These are phyloP conservation scores for Circinella umbellata DNA, from an alignment of 371 early-diverging fungal species.

Conservation along the genomic window DNA sequence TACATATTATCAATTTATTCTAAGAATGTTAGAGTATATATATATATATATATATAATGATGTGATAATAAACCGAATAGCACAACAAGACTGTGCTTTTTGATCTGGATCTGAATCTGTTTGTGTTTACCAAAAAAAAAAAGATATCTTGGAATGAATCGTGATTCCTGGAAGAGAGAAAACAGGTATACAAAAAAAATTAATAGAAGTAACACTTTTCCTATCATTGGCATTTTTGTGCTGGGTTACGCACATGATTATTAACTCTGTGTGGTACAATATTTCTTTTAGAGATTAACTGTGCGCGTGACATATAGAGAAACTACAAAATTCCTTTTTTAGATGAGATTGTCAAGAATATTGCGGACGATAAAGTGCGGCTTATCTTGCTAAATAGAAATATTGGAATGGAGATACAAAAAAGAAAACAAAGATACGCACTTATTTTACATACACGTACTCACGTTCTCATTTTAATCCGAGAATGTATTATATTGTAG, in stretches of 20 bases:
- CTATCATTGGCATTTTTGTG: too few relatives aligned
- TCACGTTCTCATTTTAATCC: neutral
- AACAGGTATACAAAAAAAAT: neutral
- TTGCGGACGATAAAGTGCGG: neutral
- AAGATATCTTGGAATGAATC: neutral
- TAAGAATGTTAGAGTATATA: too few relatives aligned
- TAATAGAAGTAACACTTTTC: neutral
- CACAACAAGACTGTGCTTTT: neutral
- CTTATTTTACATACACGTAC: too few relatives aligned
- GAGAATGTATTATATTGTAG: neutral
- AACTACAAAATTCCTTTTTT: constrained; percentile 2
- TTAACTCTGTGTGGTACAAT: neutral
- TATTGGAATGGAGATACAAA: neutral
- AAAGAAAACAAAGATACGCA: neutral
- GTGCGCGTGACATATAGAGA: constrained; percentile 1
- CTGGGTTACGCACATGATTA: neutral
- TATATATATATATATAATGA: too few relatives aligned
- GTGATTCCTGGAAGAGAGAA: neutral
- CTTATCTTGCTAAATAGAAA: constrained; percentile 5
- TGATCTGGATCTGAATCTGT: neutral
- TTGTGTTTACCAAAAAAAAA: neutral
- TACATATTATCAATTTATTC: too few relatives aligned
- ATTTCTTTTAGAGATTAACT: neutral
- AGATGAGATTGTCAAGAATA: constrained; percentile 9
- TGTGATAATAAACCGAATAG: too few relatives aligned